Base-by-base conservation (phyloP, 1,139 yeast species). In the Scheffersomyces illinoinensis region DNA sequence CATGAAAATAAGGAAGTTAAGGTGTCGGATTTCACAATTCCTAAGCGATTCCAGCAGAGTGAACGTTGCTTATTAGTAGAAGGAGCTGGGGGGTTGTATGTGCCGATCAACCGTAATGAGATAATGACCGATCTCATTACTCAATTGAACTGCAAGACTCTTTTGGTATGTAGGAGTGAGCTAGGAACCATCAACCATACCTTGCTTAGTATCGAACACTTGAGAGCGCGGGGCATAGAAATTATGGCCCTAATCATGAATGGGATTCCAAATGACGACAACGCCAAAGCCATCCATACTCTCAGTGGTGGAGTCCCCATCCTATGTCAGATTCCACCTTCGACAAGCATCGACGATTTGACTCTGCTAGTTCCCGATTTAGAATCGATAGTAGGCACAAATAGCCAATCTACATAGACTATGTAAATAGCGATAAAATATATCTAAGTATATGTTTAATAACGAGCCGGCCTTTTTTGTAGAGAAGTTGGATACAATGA, bases 141-240 rank as follows among this genome's bases (percentile, higher is more conserved):
- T 39, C 58, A 60, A 21, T 47, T 71, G n/a, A 59, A 66, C 21
- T 58, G 66, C 5, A 62, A 67, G 5, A 69, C 67, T 12, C 64
- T 73, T 46, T 64, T 72, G 17, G 75, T 72, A 24, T 73, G 74
- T 2, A 62, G 73, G 55, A 68, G 74, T 23, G 71, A 67, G 0
- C 61, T 73, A 17, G 76, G 76, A 5, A 72, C 76, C 0, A 54
- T 73, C 49, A 73, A 73, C 58, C 75, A 73, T 55, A 71, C 76
- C 0, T 57, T 73, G 51, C 58, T 73, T 54, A 70, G 74, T 10
- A 52, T 69, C 24, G 71, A 71, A 33, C 67, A 68, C 54, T 60
- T 73, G 46, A 59, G 58, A 43, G 51, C 54, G 4, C 62, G 62
- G 23, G 64, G 65, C 1, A 60, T 70, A 8, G 52, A 59, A 33